Percentiles rank a stretch among this genome's conserved stretches.
Conservation (phyloP, 495 filamentous ascomycete genomes). For the Lasiosphaeris hirsuta region DNA sequence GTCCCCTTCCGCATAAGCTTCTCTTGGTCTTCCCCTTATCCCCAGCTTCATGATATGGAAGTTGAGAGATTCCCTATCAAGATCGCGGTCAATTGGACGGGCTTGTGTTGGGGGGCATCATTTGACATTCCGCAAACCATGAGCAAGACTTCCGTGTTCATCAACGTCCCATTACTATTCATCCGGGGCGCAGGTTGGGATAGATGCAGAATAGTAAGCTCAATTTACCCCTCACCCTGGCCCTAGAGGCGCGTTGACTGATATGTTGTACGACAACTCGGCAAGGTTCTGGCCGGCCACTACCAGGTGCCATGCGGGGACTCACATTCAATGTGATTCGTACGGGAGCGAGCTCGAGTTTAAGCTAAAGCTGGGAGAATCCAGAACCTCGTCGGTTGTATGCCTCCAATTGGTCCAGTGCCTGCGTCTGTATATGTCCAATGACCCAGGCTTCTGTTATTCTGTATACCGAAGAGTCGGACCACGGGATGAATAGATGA, state of each 20-base stretch:
- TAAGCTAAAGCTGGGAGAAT: conserved; percentile 8
- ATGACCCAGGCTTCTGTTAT: neutral
- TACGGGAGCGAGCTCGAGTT: conserved; percentile 6
- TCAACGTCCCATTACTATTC: too few relatives aligned
- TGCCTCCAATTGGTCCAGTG: neutral
- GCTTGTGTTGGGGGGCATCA: too few relatives aligned
- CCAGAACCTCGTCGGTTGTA: neutral
- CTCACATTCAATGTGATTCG: conserved; percentile 13
- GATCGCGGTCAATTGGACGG: too few relatives aligned
- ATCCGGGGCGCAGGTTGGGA: neutral
- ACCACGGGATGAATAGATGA: neutral
- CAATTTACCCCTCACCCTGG: conserved; percentile 25
- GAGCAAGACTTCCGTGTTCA: too few relatives aligned
- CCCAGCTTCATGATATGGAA: too few relatives aligned
- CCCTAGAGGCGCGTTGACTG: conserved; percentile 2
- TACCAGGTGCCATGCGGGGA: conserved; percentile 11
- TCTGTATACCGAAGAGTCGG: neutral
- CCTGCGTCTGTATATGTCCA: neutral
- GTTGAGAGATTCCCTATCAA: too few relatives aligned
- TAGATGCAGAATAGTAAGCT: conserved; percentile 1
- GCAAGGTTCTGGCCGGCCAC: conserved; percentile 14
- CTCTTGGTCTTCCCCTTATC: too few relatives aligned
- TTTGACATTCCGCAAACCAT: too few relatives aligned
- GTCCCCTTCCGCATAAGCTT: too few relatives aligned
- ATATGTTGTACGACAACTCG: conserved; percentile 7